A percentile compares a stretch with the other conserved stretches of the same genome.
Conservation (phyloP, 768 basidiomycete species). For the Rossbeevera mucosa region DNA sequence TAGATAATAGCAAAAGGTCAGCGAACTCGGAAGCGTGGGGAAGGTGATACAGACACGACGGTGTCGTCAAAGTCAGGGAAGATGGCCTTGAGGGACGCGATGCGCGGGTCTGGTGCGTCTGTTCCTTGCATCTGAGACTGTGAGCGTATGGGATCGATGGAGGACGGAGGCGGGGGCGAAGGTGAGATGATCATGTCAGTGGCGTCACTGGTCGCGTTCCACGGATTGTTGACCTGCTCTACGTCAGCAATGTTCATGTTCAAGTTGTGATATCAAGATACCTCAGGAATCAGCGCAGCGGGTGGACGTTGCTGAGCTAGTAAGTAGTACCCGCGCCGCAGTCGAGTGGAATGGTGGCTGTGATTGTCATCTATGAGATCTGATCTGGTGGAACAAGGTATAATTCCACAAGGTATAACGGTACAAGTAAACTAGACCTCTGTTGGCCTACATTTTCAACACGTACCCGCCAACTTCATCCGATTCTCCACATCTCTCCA, state of each 20-base stretch:
- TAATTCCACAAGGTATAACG: too few relatives aligned
- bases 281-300: background rate
- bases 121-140: background rate
- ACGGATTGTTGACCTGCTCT: conserved; percentile 10
- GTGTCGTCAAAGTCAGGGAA: conserved; percentile 78
- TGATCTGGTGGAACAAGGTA: too few relatives aligned
- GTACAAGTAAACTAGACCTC: conserved; percentile 3
- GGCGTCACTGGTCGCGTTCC: conserved; percentile 4
- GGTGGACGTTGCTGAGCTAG: background rate
- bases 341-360: background rate
- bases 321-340: background rate
- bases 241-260: background rate
- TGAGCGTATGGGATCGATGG: background rate
- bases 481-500: conserved; percentile 26
- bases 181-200: conserved; percentile 20
- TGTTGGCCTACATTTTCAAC: background rate
- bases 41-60: conserved; percentile 49
- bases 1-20: conserved; percentile 20
- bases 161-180: conserved; percentile 8
- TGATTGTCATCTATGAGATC: too few relatives aligned
- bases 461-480: conserved; percentile 12
- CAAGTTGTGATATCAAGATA: background rate
- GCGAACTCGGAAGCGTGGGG: background rate
- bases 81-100: conserved; percentile 56
- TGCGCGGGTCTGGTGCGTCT: conserved; percentile 38